Evolutionary conservation across 2,329 filamentous ascomycete genomes (phyloP).

Genomic region (Epichloe scottii): DNA sequence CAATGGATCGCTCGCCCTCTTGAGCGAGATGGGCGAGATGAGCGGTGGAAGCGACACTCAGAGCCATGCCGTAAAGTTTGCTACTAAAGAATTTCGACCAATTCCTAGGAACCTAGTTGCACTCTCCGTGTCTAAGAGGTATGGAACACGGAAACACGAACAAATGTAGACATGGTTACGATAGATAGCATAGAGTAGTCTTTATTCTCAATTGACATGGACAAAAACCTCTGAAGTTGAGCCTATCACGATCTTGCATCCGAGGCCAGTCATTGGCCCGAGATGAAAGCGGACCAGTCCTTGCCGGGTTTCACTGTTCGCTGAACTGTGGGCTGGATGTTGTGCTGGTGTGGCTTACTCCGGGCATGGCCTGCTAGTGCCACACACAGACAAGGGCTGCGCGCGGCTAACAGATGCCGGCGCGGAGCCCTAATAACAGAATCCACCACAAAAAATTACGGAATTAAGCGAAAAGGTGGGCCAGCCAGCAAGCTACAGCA

Average conservation of each 20-base stretch:
- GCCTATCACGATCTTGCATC: background rate
- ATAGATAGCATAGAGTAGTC: background rate
- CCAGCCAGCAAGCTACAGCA: background rate
- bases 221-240: background rate
- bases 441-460: slow-evolving; percentile 14
- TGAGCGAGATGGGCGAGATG: background rate
- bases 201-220: background rate
- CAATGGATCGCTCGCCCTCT: background rate
- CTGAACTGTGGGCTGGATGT: background rate
- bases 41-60: background rate
- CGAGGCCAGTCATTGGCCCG: background rate
- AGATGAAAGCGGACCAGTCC: background rate
- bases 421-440: slow-evolving; percentile 15
- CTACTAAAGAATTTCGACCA: background rate
- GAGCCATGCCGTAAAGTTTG: background rate
- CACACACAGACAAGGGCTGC: background rate
- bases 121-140: background rate
- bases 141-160: background rate
- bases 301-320: background rate
- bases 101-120: background rate
- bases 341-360: background rate
- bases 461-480: slow-evolving; percentile 12
- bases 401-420: slow-evolving; percentile 1
- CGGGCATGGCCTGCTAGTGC: slow-evolving; percentile 6
- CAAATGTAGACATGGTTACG: background rate